Conservation (phyloP, 306 rosid genomes). For the Aeschynomene evenia region DNA sequence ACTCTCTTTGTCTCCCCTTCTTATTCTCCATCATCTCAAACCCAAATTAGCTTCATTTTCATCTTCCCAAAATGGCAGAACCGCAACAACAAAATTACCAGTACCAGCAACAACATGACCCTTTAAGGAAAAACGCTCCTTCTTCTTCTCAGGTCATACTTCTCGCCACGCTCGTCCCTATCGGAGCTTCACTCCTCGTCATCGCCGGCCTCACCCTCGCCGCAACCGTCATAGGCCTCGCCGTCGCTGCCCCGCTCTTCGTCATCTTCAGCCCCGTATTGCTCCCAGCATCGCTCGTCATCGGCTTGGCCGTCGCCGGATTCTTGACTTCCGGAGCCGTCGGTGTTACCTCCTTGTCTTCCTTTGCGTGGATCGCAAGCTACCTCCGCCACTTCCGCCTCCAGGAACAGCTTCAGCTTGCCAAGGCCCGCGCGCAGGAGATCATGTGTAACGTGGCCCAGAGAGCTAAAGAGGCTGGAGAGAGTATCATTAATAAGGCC, state of each 20-base stretch:
- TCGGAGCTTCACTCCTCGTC: conserved; percentile 50
- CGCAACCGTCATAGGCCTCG: conserved; percentile 46
- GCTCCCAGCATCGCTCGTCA: conserved; percentile 43
- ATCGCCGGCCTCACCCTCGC: conserved; percentile 43
- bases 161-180: conserved; percentile 43
- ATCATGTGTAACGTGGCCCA: conserved; percentile 20
- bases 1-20: not conserved
- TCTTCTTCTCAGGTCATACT: conserved; percentile 39
- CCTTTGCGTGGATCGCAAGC: conserved; percentile 54
- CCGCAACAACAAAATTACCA: not conserved
- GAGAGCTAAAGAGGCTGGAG: conserved; percentile 1
- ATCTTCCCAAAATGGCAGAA: conserved; percentile 44
- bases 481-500: not conserved
- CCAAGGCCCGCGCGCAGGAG: conserved; percentile 28
- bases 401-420: conserved; percentile 35
- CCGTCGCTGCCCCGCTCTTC: conserved; percentile 48
- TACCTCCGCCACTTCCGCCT: conserved; percentile 30
- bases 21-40: not conserved
- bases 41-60: not conserved
- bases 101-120: conserved; percentile 8
- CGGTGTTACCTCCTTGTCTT: conserved; percentile 55
- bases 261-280: conserved; percentile 58
- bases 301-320: conserved; percentile 45
- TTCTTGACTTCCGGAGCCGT: conserved; percentile 56
- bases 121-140: not conserved